Base-by-base conservation (phyloP, 2,329 filamentous ascomycete species). In the Penicillium glabrum region DNA sequence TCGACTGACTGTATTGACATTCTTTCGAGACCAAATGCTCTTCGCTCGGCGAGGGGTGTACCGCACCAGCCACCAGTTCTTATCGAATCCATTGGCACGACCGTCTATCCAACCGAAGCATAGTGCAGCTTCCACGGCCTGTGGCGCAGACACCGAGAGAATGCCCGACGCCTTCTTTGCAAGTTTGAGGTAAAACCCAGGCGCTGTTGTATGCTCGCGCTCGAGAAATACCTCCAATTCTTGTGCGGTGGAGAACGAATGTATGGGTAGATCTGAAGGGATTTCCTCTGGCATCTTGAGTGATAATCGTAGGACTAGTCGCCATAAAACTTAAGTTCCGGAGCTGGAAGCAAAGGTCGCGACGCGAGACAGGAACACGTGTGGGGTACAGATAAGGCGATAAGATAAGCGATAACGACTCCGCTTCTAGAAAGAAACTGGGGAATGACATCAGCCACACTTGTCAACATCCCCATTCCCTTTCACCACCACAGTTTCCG, bases 51-150 rank as follows among this genome's bases (percentile, higher is more conserved):
- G 82, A 1, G 84, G 84, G 1, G 84, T 85, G 73, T 85, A 87
- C 9, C 83, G 79, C 62, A 84, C 82, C 1, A 82, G 66, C 67
- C 82, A 86, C 61, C 77, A 79, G 3, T 70, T 63, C 0, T 75
- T 75, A 60, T 85, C 79, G 46, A 75, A 67, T 3, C 72, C 56
- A 46, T 77, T 75, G 2, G 77, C 77, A 63, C 84, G 83, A 0
- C 84, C 83, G 66, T 87, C 84, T 55, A 87, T 87, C 84, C 85
- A 87, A 43, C 85, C 85, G 64, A 81, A 82, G 67, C 84, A 86
- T 7, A 87, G 75, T 1, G 84, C 83, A 33, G 76, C 70, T 64
- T 86, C 81, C 19, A 87, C 76, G 1, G 84, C 84, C 65, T 85
- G 69, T 7, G 72, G 57, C 64, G 77, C 66, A 16, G 76, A 78